Base-by-base conservation (phyloP, 2,329 filamentous ascomycete species). In the Pestalotiopsis sp. region DNA sequence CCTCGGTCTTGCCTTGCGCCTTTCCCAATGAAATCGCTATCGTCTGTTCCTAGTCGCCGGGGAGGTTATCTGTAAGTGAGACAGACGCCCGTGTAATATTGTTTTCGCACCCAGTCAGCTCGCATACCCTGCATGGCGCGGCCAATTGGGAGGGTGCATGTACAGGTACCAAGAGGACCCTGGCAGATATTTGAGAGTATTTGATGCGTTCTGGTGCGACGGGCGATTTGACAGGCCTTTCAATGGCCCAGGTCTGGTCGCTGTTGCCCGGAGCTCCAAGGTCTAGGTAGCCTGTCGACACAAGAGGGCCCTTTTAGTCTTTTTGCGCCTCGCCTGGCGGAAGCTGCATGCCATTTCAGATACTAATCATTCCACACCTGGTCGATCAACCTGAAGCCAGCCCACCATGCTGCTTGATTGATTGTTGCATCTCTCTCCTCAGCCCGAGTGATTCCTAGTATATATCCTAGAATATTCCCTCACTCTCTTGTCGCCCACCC, bases 381-480 rank as follows among this genome's bases (percentile, higher is more conserved):
- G 57, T 17, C 25, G 12, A 25, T 60, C 25, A 36, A 7, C n/a
- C 25, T 31, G 14, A 14, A 60, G n/a, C 57, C 17, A 60, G 25
- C 31, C 20, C 25, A 39, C 25, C 25, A 63, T 23, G 59, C 14
- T 62, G 36, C 27, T 59, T 36, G 31, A 36, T 36, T 36, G 31
- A n/a, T 14, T 39, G 38, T n/a, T 63, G 60, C 60, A 38, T 20
- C 45, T n/a, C 23, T 52, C n/a, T 52, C 45, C 17, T 20, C 45
- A 20, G 17, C 45, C 12, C 17, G 20, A 45, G 20, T 59, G n/a
- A 11, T 49, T 25, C 17, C 6, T 45, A 39, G 65, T 67, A 67
- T 67, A 67, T 67, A 67, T 67, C 65, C 65, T 41, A 67, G 65
- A 67, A 27, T 60, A 56, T 49, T 67, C 65, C 65, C 65, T 25